Evolutionary conservation across 75 land plant species (phyloP), one percentile per base, ranked within the genome.

Genomic region (Ceratopteris richardii): DNA sequence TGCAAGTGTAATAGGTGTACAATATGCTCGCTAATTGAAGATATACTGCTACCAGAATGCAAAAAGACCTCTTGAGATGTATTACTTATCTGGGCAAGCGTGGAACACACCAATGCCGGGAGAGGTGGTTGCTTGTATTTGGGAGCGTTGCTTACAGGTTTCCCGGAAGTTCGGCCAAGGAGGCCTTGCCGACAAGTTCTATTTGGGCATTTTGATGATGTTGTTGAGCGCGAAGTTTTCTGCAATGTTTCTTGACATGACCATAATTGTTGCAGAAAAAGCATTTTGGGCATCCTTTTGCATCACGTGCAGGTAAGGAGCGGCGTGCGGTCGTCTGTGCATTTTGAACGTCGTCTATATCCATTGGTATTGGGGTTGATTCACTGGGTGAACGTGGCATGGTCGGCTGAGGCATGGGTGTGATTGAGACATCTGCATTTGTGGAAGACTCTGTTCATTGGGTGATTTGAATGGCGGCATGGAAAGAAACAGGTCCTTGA

Each of bases 181-280:
- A 6, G 3, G 50, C 50, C 4, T 2, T 14, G 17, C 17, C 14
- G 22, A 5, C 50, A 18, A 46, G 12, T 14, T 46, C 13, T 6
- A 46, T 21, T 18, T 46, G 50, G 5, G 50, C 22, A 2, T 46
- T 4, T 46, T 46, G 50, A 46, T 6, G 2, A 5, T 46, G 50
- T 14, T 33, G 37, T 4, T 46, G 3, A 6, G 50, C 50, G 5
- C 22, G 5, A 2, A 46, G 14, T 46, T 14, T 46, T 5, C 50
- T 2, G 14, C 50, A 46, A 17, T 21, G 50, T 3, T 17, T n/a
- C 50, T 46, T 4, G 14, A 46, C 14, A 17, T 46, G 50, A 14
- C 50, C 50, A 46, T 46, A 46, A 46, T 46, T 46, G 14, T 46
- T 46, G 17, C 50, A 46, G 17, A 6, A 46, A 46, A 46, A 46